Evolutionary conservation across 495 filamentous ascomycete species (phyloP).

Genomic region (Xeromyces bisporus): DNA sequence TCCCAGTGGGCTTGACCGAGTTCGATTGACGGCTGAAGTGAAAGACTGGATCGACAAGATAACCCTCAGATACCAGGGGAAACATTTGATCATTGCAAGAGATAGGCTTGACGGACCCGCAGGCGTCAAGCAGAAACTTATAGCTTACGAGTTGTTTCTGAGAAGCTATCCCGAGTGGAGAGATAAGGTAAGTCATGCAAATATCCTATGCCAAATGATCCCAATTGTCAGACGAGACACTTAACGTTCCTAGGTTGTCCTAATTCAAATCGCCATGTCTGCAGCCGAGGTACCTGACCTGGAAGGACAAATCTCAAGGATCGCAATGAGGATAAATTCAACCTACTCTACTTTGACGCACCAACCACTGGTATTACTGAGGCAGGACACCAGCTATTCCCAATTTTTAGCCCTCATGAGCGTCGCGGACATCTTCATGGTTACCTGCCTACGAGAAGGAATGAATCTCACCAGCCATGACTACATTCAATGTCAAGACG

Average conservation of each 20-base stretch:
- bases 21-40: constrained; percentile 51
- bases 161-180: constrained; percentile 72
- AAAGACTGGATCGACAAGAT: constrained; percentile 56
- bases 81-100: constrained; percentile 69
- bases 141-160: constrained; percentile 75
- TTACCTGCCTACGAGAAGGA: constrained; percentile 74
- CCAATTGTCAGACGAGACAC: no score
- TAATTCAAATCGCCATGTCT: constrained; percentile 75
- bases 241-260: constrained; percentile 50
- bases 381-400: constrained; percentile 72
- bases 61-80: constrained; percentile 52
- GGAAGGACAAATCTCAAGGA: constrained; percentile 64
- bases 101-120: constrained; percentile 79
- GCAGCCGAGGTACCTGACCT: constrained; percentile 63
- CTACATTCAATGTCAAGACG: constrained; percentile 75
- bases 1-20: constrained; percentile 45
- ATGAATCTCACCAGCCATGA: constrained; percentile 87
- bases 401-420: constrained; percentile 73
- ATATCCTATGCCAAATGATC: no score
- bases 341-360: constrained; percentile 65
- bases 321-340: constrained; percentile 75
- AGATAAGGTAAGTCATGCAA: constrained; percentile 36
- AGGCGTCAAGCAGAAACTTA: constrained; percentile 71
- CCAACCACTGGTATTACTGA: constrained; percentile 71
- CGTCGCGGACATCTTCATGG: constrained; percentile 70